Evolutionary conservation across 306 rosid genomes (phyloP), one percentile per base, ranked within the genome.

Genomic region (Purshia tridentata): DNA sequence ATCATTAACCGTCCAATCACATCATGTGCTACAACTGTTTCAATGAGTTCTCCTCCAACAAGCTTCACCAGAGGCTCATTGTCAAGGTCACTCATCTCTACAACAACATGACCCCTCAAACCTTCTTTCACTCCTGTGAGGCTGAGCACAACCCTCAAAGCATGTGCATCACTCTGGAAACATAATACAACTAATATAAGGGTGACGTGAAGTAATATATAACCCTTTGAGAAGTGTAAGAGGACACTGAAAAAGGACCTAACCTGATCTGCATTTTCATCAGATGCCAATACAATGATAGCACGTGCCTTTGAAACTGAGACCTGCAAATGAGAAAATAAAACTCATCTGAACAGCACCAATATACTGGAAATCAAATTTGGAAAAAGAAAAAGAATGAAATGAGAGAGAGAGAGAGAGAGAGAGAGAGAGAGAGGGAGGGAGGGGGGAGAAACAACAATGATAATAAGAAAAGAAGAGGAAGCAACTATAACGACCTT

Each of bases 231-330:
- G 22, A 84, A 71, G 70, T 45, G 69, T 54, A 79, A 42, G 61
- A 39, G 69, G 61, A 18, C 9, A 57, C 56, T n/a, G 18, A 75
- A 35, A 57, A 49, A 48, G 7, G 44, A 53, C 78, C 72, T 68
- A 71, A 93, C 98, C 97, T 93, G 98, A 84, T 93, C 98, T 18
- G 97, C 98, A 62, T 93, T 93, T 84, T 88, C 97, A 73, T 93
- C 96, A 0, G 97, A 82, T 67, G 98, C 98, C 88, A 91, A 83
- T 19, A 93, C 98, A 86, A 93, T 93, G 72, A 93, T 93, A 57
- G 98, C 98, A 41, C 97, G 97, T 48, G 98, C 97, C 83, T 93
- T 91, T 40, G 98, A 91, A 82, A 93, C 98, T 70, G 98, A 93
- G 76, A 93, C 98, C 98, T 93, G 80, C 11, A 54, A 70, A 61